These are phyloP conservation scores for Fistulinella prunicolor DNA, from an alignment of 768 basidiomycete genomes.

Conservation along the genomic window DNA sequence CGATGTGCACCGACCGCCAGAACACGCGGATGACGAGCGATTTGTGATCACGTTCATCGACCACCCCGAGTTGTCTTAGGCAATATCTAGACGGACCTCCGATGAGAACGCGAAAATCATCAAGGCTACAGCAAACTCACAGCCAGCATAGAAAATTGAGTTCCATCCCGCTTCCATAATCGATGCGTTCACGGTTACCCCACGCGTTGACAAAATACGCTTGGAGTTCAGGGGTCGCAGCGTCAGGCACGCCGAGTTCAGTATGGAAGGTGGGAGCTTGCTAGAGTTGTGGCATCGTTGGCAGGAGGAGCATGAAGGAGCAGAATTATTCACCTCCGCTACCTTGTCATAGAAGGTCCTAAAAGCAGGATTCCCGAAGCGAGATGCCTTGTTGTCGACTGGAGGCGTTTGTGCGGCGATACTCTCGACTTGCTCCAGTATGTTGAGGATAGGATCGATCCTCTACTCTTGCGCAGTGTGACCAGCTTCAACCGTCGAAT, in stretches of 20 bases:
- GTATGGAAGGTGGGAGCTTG: slow-evolving; percentile 55
- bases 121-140: slow-evolving; percentile 44
- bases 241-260: slow-evolving; percentile 55
- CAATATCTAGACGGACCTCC: slow-evolving; percentile 60
- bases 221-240: slow-evolving; percentile 65
- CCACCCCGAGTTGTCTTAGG: slow-evolving; percentile 65
- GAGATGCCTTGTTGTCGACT: slow-evolving; percentile 83
- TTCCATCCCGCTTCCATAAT: slow-evolving; percentile 99
- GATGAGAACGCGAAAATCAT: background rate
- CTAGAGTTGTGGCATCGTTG: slow-evolving; percentile 31
- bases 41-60: slow-evolving; percentile 61
- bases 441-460: slow-evolving; percentile 53
- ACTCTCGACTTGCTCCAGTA: slow-evolving; percentile 66
- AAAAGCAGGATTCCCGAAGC: slow-evolving; percentile 98
- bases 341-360: slow-evolving; percentile 86
- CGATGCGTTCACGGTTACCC: slow-evolving; percentile 90
- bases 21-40: slow-evolving; percentile 82
- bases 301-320: background rate
- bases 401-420: slow-evolving; percentile 74
- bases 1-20: slow-evolving; percentile 60
- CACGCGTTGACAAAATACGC: slow-evolving; percentile 84
- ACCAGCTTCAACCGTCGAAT: background rate
- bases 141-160: slow-evolving; percentile 96
- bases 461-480: slow-evolving; percentile 43
- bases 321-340: slow-evolving; percentile 46